A percentile compares a stretch with the other conserved stretches of the same genome.
Conservation (phyloP, 1,284 basidiomycete species). For the Fomes fomentarius region DNA sequence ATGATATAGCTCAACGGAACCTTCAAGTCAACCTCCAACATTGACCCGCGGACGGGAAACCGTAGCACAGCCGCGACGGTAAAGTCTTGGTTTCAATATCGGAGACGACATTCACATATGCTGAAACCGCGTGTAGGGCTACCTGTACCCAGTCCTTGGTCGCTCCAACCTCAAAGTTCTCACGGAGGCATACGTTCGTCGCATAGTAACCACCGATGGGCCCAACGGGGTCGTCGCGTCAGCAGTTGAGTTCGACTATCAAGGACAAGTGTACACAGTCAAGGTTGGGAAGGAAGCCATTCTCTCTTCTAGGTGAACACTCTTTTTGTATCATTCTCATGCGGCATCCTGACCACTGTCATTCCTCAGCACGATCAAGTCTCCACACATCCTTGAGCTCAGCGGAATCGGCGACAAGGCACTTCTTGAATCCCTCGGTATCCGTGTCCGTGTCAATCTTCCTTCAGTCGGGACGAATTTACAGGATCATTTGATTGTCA, state of each 20-base stretch:
- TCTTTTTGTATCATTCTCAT: neutral
- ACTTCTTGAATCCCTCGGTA: slow-evolving; percentile 37
- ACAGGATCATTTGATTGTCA: slow-evolving; percentile 38
- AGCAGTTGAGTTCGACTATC: slow-evolving; percentile 35
- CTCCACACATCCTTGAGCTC: slow-evolving; percentile 45
- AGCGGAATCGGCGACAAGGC: slow-evolving; percentile 42
- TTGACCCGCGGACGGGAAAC: slow-evolving; percentile 17
- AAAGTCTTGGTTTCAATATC: neutral
- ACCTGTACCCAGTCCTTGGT: slow-evolving; percentile 21
- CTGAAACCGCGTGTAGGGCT: slow-evolving; percentile 13
- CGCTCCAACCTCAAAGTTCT: slow-evolving; percentile 28
- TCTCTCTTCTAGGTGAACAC: slow-evolving; percentile 34
- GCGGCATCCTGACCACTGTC: neutral
- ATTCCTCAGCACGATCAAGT: slow-evolving; percentile 35
- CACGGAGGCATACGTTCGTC: slow-evolving; percentile 20
- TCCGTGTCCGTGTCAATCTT: slow-evolving; percentile 38
- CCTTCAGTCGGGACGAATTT: slow-evolving; percentile 47
- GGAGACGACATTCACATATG: neutral
- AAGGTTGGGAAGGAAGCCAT: slow-evolving; percentile 40
- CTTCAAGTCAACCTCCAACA: slow-evolving; percentile 11
- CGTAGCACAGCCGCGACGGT: slow-evolving; percentile 24
- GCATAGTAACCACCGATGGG: slow-evolving; percentile 7
- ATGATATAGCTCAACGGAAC: slow-evolving; percentile 6
- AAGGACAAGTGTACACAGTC: slow-evolving; percentile 28
- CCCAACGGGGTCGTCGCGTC: slow-evolving; percentile 23